Base-by-base conservation (phyloP, 345 rosid genomes). In the Alliaria petiolata region DNA sequence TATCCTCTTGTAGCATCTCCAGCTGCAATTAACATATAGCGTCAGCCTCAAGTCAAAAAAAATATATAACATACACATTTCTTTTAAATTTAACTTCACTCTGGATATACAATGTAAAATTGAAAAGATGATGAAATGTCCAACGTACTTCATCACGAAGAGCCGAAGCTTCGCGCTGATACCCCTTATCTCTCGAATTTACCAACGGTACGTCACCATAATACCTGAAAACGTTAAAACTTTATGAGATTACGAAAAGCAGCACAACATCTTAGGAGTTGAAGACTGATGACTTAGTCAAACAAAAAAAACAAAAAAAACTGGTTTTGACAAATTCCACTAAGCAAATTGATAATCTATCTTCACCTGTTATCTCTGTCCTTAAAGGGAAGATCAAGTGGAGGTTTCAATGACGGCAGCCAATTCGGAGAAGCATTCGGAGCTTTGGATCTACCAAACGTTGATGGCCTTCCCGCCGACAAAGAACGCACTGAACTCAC, bases 131-230 rank as follows among this genome's bases (percentile, higher is more conserved):
- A 28, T 28, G n/a, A n/a, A 50, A 33, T 15, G 11, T 20, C 17
- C 53, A n/a, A 60, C 80, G 63, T 83, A 95, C 99, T 84, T 95
- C 99, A 85, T 95, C 99, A 59, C 85, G 95, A 80, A 95, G 97
- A 19, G 91, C 92, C 73, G 98, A 90, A 66, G 97, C 85, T 84
- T 89, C 96, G 22, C 77, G 88, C 69, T 84, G 86, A 85, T 90
- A 86, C 55, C 88, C 90, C 4, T 71, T 30, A 46, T 84, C 91
- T 78, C 83, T 84, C 34, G 76, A 46, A 72, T 80, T 82, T 6
- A 76, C 62, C 25, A 76, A 85, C 30, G 79, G 81, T 42, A 79
- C 78, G 71, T 88, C 84, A 44, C 83, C 43, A 55, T 78, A 55
- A 73, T 87, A 87, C 82, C 99, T 95, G 81, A 62, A 81, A 72